Evolutionary conservation across 164 flowering plant species (phyloP).

Genomic region (Aristolochia californica): DNA sequence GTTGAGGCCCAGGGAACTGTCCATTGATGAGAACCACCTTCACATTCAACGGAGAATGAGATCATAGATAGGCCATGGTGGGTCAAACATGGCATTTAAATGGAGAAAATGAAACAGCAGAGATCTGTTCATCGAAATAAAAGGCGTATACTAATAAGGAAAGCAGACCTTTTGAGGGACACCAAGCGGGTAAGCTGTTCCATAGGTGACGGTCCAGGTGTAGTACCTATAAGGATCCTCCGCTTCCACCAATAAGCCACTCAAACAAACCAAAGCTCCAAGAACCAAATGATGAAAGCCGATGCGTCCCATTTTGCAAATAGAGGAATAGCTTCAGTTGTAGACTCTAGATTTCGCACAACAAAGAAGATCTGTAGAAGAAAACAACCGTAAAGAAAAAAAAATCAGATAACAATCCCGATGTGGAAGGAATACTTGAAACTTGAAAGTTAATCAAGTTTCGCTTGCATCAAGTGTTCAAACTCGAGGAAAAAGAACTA

Average conservation of each 20-base stretch:
- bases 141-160: not conserved
- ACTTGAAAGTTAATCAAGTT: no score
- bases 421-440: no score
- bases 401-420: no score
- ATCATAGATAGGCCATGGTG: not conserved
- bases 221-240: constrained; percentile 63
- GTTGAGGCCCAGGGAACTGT: constrained; percentile 86
- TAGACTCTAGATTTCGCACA: no score
- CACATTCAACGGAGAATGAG: constrained; percentile 17
- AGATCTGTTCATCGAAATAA: no score
- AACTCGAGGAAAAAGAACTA: no score
- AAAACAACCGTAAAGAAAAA: no score
- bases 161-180: constrained; percentile 68
- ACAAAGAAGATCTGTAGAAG: no score
- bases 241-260: constrained; percentile 32
- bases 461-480: no score
- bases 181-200: constrained; percentile 63
- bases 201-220: constrained; percentile 88
- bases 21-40: constrained; percentile 97
- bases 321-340: no score
- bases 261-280: constrained; percentile 27
- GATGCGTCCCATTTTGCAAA: not conserved
- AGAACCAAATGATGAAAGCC: constrained; percentile 3
- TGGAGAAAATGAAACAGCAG: not conserved
- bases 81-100: not conserved